Base-by-base conservation (phyloP, 768 basidiomycete genomes). In the Boletus rufocinnamomeus region DNA sequence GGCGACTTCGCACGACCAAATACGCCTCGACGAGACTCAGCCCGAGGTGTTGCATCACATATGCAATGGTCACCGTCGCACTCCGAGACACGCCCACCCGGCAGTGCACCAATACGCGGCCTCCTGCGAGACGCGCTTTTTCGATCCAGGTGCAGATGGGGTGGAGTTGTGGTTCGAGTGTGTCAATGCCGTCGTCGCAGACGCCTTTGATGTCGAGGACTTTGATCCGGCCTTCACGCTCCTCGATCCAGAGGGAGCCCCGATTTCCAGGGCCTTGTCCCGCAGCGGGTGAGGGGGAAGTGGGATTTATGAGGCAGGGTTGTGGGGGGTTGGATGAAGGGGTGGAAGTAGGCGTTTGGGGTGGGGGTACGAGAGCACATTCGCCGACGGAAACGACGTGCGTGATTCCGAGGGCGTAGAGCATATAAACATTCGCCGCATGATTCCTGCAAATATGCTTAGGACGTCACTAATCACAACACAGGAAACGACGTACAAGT, bases 381-480 rank as follows among this genome's bases (percentile, higher is more conserved):
- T 98, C 96, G 50, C 96, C 96, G 3, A 98, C 94, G 10, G 92
- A 95, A 30, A 98, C 95, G 61, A 98, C 95, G 70, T 98, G 95
- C 3, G 95, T 96, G 66, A 98, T 95, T 27, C 94, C 94, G 17
- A 98, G 83, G 4, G 93, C 93, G 66, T 95, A 91, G 3, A 98
- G 85, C 95, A 98, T 97, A 67, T 91, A 92, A 53, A 87, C 94
- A 73, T 98, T 98, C 28, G 87, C 79, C 0, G 96, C 96, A 66
- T 98, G 96, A 66, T 94, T 93, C 72, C 93, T 93, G 59, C n/a
- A 2, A 23, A 38, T 17, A 52, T 48, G 21, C 43, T 64, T 46
- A 62, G 59, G 1, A 56, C 4, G 10, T 32, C 27, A 14, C 40
- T 11, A 6, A 35, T 13, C 35, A 21, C 7, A 13, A 49, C 25